These are phyloP conservation scores for Niebla homalea DNA, from an alignment of 495 filamentous ascomycete species.

Conservation along the genomic window DNA sequence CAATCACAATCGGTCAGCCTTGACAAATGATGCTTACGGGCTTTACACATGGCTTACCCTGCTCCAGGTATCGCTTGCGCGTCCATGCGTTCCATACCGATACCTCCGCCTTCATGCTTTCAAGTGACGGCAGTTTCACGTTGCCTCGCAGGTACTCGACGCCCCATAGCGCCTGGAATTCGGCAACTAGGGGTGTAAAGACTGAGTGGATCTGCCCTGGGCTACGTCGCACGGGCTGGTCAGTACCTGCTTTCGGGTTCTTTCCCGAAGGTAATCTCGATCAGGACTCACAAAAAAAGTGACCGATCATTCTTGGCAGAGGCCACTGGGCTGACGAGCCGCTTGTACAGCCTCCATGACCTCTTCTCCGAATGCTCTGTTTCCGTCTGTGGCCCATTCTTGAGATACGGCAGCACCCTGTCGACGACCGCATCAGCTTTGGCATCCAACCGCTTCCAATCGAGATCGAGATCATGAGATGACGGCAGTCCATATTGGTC, in stretches of 20 bases:
- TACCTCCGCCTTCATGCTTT: constrained; percentile 23
- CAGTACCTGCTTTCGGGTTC: too few relatives aligned
- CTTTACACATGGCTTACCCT: constrained; percentile 10
- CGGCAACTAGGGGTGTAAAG: constrained; percentile 18
- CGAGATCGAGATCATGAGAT: constrained; percentile 1
- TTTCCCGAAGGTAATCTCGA: too few relatives aligned
- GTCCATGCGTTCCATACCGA: constrained; percentile 27
- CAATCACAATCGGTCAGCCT: too few relatives aligned
- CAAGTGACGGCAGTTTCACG: constrained; percentile 16
- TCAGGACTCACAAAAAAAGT: too few relatives aligned
- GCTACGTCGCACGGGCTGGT: background rate
- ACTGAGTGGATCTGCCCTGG: constrained; percentile 22
- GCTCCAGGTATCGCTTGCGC: constrained; percentile 24
- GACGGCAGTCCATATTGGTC: constrained; percentile 15
- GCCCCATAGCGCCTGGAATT: constrained; percentile 20
- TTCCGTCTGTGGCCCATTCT: too few relatives aligned
- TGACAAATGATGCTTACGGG: too few relatives aligned
- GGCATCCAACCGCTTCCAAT: constrained; percentile 18
- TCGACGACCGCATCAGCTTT: constrained; percentile 17
- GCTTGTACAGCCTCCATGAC: too few relatives aligned
- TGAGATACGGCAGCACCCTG: too few relatives aligned
- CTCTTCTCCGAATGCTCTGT: too few relatives aligned
- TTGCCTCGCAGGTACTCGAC: constrained; percentile 10
- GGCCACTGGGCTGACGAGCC: too few relatives aligned
- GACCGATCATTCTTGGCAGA: too few relatives aligned